Evolutionary conservation across 2,329 filamentous ascomycete species (phyloP).

Genomic region (Microdochium paspali): DNA sequence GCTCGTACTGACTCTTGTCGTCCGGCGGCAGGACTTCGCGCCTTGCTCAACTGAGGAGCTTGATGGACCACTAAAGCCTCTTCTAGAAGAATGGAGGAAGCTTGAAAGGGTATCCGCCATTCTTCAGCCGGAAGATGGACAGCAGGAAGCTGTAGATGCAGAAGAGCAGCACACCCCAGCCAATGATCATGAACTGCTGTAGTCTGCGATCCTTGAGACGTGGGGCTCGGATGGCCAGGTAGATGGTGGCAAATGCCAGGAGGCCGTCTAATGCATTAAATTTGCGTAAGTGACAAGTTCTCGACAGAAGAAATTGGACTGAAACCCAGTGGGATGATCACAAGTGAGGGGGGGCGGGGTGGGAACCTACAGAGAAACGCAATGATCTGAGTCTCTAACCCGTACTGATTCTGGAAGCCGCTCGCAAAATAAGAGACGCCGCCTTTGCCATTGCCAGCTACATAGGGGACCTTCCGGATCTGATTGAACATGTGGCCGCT

Average conservation of each 20-base stretch:
- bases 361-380: conserved; percentile 76
- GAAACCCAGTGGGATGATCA: not conserved
- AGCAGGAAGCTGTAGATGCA: conserved; percentile 88
- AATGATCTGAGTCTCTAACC: conserved; percentile 90
- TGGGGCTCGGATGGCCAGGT: conserved; percentile 87
- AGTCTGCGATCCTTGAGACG: conserved; percentile 66
- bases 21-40: not conserved
- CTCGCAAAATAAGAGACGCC: conserved; percentile 83
- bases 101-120: conserved; percentile 87
- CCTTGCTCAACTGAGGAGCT: not conserved
- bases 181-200: conserved; percentile 73
- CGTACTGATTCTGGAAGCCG: conserved; percentile 90
- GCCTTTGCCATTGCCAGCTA: conserved; percentile 73
- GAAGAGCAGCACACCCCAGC: conserved; percentile 70
- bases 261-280: conserved; percentile 40
- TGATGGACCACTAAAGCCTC: not conserved
- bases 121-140: conserved; percentile 91
- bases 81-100: conserved; percentile 73
- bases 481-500: conserved; percentile 99
- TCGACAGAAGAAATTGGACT: no score
- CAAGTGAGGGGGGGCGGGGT: conserved; percentile 1
- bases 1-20: no score
- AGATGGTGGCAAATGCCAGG: conserved; percentile 82
- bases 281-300: conserved; percentile 14
- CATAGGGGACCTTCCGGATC: conserved; percentile 91